Percentiles rank a stretch among this genome's conserved stretches.
Evolutionary conservation across 2,329 filamentous ascomycete species (phyloP).

Genomic region (Fusarium tjaetaba): DNA sequence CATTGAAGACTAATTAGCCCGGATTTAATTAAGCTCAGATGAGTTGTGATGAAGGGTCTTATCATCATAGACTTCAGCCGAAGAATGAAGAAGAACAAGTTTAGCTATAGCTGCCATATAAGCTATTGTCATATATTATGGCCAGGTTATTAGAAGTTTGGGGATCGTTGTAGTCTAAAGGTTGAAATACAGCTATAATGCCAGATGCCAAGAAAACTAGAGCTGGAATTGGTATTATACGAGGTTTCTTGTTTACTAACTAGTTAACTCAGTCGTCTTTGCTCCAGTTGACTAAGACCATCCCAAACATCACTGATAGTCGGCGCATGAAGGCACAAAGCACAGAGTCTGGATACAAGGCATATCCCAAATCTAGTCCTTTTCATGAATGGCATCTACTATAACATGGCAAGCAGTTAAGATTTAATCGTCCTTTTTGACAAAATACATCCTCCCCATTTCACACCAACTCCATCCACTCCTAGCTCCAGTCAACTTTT

Average conservation of each 20-base stretch:
- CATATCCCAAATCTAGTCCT: slow-evolving; percentile 4
- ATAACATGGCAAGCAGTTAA: slow-evolving; percentile 2
- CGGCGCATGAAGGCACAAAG: background rate
- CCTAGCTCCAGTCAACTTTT: background rate
- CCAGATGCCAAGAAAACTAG: background rate
- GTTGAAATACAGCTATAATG: background rate
- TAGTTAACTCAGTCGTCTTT: background rate
- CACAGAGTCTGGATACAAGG: background rate
- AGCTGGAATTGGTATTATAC: background rate
- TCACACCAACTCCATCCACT: slow-evolving; percentile 9
- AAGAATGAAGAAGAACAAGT: background rate
- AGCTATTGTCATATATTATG: background rate
- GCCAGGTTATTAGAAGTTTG: background rate
- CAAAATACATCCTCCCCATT: slow-evolving; percentile 9
- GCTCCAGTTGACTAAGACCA: background rate
- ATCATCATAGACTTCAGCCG: background rate
- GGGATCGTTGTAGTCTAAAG: background rate
- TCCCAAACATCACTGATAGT: background rate
- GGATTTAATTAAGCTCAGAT: background rate
- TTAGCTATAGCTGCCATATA: background rate
- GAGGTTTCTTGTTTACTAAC: background rate
- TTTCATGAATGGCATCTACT: slow-evolving; percentile 21
- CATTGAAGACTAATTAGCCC: background rate
- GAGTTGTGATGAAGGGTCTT: background rate
- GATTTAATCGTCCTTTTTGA: slow-evolving; percentile 5